These are phyloP conservation scores for Dacryopinax primogenitus DNA, from an alignment of 768 basidiomycete genomes.

Conservation along the genomic window DNA sequence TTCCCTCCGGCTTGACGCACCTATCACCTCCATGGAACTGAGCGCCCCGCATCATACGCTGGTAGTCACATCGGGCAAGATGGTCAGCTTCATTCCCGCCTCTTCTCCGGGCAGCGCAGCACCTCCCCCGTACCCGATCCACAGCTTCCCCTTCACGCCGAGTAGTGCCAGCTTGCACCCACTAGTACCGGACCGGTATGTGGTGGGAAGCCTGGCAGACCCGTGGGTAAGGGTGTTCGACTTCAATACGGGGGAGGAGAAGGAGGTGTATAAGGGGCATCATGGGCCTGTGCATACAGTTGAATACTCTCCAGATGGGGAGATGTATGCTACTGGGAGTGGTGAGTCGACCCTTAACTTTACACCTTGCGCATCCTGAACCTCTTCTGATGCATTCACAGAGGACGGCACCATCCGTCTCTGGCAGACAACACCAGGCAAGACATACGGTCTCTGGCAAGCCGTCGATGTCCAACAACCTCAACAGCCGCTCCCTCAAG, in stretches of 20 bases:
- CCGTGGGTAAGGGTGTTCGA: slow-evolving; percentile 96
- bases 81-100: slow-evolving; percentile 74
- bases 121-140: slow-evolving; percentile 42
- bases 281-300: slow-evolving; percentile 95
- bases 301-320: slow-evolving; percentile 89
- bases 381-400: slow-evolving; percentile 15
- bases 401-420: slow-evolving; percentile 75
- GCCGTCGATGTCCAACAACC: neutral
- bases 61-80: slow-evolving; percentile 82
- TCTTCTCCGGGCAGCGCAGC: neutral
- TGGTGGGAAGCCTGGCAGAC: slow-evolving; percentile 78
- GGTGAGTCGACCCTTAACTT: slow-evolving; percentile 41
- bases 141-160: slow-evolving; percentile 60
- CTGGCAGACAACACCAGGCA: slow-evolving; percentile 94
- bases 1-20: slow-evolving; percentile 54
- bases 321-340: slow-evolving; percentile 93
- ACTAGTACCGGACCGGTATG: slow-evolving; percentile 72
- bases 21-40: slow-evolving; percentile 90
- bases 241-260: slow-evolving; percentile 69
- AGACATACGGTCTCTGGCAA: slow-evolving; percentile 70
- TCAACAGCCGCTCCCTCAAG: neutral
- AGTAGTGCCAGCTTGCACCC: slow-evolving; percentile 96
- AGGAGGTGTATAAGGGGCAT: slow-evolving; percentile 87
- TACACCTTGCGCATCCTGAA: neutral
- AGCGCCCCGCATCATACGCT: slow-evolving; percentile 68